These are phyloP conservation scores for Didymella keratinophila DNA, from an alignment of 2,329 filamentous ascomycete species.

Conservation along the genomic window DNA sequence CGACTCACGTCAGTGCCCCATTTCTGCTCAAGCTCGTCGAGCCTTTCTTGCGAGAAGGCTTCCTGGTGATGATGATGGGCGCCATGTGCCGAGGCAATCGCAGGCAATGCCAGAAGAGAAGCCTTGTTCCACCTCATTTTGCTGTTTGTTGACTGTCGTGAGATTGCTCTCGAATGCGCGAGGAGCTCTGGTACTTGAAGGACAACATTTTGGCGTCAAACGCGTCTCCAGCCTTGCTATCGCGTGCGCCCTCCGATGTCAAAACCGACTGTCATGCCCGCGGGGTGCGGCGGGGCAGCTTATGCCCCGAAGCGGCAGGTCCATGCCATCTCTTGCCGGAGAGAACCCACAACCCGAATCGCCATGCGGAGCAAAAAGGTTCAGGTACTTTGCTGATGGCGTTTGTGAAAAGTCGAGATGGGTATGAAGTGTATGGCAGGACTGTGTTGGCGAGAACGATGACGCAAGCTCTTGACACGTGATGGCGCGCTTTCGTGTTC, in stretches of 20 bases:
- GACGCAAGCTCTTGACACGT: conserved; percentile 4
- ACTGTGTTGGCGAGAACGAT: conserved; percentile 1
- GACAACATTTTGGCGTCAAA: conserved; percentile 14
- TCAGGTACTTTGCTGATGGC: no score
- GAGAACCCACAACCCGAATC: neutral
- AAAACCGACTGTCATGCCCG: conserved; percentile 10
- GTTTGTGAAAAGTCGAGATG: neutral
- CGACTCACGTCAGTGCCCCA: conserved; percentile 52
- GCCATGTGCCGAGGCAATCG: conserved; percentile 14
- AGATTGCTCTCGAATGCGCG: neutral
- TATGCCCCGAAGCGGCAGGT: conserved; percentile 16
- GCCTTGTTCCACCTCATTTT: conserved; percentile 16
- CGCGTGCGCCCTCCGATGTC: conserved; percentile 10
- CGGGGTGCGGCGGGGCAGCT: conserved; percentile 19
- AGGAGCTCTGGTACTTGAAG: conserved; percentile 11
- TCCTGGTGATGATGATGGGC: conserved; percentile 41
- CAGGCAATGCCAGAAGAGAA: conserved; percentile 13
- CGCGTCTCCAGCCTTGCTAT: conserved; percentile 16
- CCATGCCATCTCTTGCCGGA: conserved; percentile 5
- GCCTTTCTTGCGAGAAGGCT: conserved; percentile 39
- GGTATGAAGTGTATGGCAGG: neutral
- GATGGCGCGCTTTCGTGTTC: conserved; percentile 13
- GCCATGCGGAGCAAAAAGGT: neutral
- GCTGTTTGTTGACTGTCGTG: neutral
- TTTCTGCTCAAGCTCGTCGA: conserved; percentile 49